Evolutionary conservation across 192 early-diverging fungal species (phyloP).

Genomic region (Coemansia sp.): DNA sequence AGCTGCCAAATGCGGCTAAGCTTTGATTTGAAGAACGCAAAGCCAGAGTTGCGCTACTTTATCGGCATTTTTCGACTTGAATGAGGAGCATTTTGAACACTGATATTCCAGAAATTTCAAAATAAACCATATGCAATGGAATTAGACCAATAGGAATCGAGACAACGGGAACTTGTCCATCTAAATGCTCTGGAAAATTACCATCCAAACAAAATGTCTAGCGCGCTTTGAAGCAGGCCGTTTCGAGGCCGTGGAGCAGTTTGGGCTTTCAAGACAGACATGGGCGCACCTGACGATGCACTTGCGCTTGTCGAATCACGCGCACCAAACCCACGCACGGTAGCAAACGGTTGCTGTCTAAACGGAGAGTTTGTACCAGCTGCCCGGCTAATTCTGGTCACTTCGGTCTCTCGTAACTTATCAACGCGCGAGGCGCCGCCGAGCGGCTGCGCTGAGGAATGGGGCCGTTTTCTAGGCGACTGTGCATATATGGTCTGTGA

Average conservation of each 20-base stretch:
- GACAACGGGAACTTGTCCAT: background rate
- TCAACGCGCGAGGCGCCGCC: conserved; percentile 13
- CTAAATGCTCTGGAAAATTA: conserved; percentile 1
- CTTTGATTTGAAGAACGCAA: background rate
- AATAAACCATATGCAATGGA: background rate
- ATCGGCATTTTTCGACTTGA: too few relatives aligned
- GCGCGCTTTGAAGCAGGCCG: conserved; percentile 48
- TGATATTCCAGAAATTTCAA: too few relatives aligned
- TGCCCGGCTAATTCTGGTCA: background rate
- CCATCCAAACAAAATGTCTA: conserved; percentile 54
- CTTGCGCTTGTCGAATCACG: background rate
- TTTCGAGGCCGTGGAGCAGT: conserved; percentile 36
- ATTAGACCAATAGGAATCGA: background rate
- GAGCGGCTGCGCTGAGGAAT: conserved; percentile 4
- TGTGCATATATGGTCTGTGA: conserved; percentile 44
- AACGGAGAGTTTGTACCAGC: conserved; percentile 30
- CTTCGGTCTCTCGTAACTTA: conserved; percentile 11
- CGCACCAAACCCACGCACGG: background rate
- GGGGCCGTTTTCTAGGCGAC: conserved; percentile 32
- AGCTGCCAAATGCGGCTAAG: background rate
- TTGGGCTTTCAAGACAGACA: conserved; percentile 15
- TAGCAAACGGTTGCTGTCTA: conserved; percentile 13
- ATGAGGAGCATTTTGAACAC: background rate
- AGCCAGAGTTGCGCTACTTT: background rate
- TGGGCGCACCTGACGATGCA: conserved; percentile 3